A percentile compares a stretch with the other conserved stretches of the same genome.
phyloP scores from a whole-genome alignment of 2,329 filamentous ascomycete genomes.

The Venturia asperata region DNA sequence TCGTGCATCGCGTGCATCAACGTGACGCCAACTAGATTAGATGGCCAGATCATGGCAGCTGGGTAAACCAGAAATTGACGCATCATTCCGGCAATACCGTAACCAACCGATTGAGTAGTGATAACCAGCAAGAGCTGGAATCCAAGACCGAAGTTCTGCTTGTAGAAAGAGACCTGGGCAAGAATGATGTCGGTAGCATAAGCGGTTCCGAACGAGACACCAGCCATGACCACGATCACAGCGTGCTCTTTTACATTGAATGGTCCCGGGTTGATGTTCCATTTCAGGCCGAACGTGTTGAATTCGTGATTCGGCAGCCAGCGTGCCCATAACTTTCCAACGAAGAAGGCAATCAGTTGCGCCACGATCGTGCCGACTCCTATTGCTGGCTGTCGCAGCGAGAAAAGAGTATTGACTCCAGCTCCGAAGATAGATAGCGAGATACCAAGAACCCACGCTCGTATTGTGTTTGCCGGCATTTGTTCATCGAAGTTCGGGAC shows the following conservation, averaged over 20 bases:
- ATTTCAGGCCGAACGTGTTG: conserved; percentile 47
- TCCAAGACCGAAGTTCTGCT: conserved; percentile 43
- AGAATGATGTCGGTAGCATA: conserved; percentile 70
- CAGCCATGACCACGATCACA: conserved; percentile 57
- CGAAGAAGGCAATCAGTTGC: conserved; percentile 29
- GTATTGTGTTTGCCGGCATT: conserved; percentile 28
- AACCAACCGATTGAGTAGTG: conserved; percentile 24
- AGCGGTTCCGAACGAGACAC: conserved; percentile 47
- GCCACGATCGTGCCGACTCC: conserved; percentile 28
- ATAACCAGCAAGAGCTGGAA: conserved; percentile 26
- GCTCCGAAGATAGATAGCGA: conserved; percentile 26
- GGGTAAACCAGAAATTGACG: conserved; percentile 25
- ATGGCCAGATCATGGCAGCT: conserved; percentile 27
- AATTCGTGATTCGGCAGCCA: conserved; percentile 48
- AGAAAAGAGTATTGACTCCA: conserved; percentile 29
- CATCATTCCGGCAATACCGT: conserved; percentile 26
- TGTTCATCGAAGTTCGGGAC: conserved; percentile 24
- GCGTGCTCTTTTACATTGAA: conserved; percentile 59
- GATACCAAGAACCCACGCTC: conserved; percentile 29
- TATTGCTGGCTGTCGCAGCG: conserved; percentile 29
- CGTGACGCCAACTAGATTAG: conserved; percentile 24
- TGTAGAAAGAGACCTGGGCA: conserved; percentile 65
- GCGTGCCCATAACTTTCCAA: conserved; percentile 49
- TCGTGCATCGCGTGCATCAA: conserved; percentile 27
- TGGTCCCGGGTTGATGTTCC: conserved; percentile 50